Evolutionary conservation across 306 rosid species (phyloP), one percentile per base, ranked within the genome.

Genomic region (Casuarina equisetifolia): DNA sequence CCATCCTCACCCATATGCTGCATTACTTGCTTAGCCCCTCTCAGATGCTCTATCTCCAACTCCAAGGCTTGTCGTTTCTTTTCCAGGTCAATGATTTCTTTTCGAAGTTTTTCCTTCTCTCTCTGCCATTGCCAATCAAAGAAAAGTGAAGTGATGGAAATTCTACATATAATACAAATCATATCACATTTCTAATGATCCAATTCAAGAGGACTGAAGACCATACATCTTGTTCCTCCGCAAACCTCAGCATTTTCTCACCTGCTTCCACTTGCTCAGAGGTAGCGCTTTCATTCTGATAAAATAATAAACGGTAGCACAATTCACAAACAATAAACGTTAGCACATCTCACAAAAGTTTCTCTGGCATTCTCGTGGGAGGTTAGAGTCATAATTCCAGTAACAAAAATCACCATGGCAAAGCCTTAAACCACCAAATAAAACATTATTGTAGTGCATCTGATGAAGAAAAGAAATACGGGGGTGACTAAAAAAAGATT

Each of bases 21-120:
- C 97, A 82, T 90, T 6, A 92, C 97, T 39, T 81, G 82, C 69
- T 92, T 19, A 74, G 97, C 91, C 58, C 97, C 98, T 79, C 80
- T 92, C 84, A 89, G 59, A 0, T 72, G 90, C 83, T 90, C 85
- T 35, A 92, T 84, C n/a, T 86, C 88, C 76, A 92, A 80, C 63
- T 89, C 92, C 80, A 95, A 71, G 50, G 87, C 81, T 78, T 92
- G 97, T 82, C 86, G 91, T 79, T 86, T 67, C 74, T 84, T 85
- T 83, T 95, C 86, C 74, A 95, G 80, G 15, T 84, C 90, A 48
- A 87, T 68, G 75, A 92, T 87, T 76, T 74, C 78, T 75, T 73
- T 61, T 12, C 84, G 89, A 38, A 87, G 83, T 57, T 81, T 62
- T 77, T 89, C 93, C 84, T 92, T 92, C 81, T 87, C 81, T 79